Conservation (phyloP, 1,284 basidiomycete species). For the Cutaneotrichosporon cutaneum region DNA sequence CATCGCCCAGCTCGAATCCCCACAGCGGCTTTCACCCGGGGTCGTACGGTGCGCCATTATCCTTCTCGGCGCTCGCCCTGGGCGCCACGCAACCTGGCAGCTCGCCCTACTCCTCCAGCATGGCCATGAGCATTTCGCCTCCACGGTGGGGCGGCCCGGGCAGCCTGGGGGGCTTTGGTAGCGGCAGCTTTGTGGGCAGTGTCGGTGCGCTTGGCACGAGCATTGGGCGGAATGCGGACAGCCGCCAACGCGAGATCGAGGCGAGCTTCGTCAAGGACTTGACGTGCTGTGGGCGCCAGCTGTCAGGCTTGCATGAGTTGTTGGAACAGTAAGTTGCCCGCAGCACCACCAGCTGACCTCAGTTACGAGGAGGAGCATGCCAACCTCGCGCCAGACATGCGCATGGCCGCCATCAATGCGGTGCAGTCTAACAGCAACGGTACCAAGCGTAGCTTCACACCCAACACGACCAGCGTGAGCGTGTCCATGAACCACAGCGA, state of each 20-base stretch:
- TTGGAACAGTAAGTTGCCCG: conserved; percentile 50
- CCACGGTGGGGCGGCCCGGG: conserved; percentile 40
- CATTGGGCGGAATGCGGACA: conserved; percentile 43
- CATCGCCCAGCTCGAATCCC: conserved; percentile 26
- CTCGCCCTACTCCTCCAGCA: conserved; percentile 30
- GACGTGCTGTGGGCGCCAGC: conserved; percentile 50
- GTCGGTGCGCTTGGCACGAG: conserved; percentile 44
- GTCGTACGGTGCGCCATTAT: conserved; percentile 37
- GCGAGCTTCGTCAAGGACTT: conserved; percentile 53
- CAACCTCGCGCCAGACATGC: conserved; percentile 46
- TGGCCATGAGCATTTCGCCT: conserved; percentile 49
- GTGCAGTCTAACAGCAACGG: conserved; percentile 32
- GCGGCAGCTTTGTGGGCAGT: conserved; percentile 43
- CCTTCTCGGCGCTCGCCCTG: conserved; percentile 37
- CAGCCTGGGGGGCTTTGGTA: conserved; percentile 27
- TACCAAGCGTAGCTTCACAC: conserved; percentile 8
- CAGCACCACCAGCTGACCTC: neutral
- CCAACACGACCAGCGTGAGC: conserved; percentile 1
- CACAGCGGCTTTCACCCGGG: conserved; percentile 40
- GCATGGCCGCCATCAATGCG: conserved; percentile 48
- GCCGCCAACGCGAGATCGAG: conserved; percentile 49
- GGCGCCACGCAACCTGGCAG: conserved; percentile 31
- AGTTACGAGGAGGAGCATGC: conserved; percentile 55
- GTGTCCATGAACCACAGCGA: conserved; percentile 33
- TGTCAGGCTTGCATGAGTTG: conserved; percentile 53